These are phyloP conservation scores for Apiospora sp. DNA, from an alignment of 2,329 filamentous ascomycete species.

Conservation along the genomic window DNA sequence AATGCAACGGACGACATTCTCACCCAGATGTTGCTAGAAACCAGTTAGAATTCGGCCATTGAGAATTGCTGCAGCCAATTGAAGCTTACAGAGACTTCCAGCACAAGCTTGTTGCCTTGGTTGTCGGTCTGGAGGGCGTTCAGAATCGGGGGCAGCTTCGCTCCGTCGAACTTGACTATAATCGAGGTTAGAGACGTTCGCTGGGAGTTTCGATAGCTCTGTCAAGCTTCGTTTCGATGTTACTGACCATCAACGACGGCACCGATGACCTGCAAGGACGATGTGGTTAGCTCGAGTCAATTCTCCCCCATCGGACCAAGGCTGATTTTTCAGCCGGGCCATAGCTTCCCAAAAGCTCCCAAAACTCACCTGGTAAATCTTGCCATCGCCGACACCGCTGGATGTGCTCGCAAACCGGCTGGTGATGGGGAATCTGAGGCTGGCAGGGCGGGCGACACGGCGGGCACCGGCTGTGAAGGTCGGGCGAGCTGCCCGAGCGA, in stretches of 20 bases:
- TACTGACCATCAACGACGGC: constrained; percentile 96
- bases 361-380: constrained; percentile 71
- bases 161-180: constrained; percentile 94
- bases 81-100: constrained; percentile 88
- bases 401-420: constrained; percentile 67
- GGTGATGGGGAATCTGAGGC: constrained; percentile 62
- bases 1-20: constrained; percentile 99
- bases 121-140: constrained; percentile 94
- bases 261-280: constrained; percentile 89
- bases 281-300: constrained; percentile 48
- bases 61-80: not conserved
- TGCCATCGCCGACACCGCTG: constrained; percentile 64
- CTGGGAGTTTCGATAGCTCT: constrained; percentile 19
- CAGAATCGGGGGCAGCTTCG: constrained; percentile 94
- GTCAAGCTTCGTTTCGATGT: constrained; percentile 32
- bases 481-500: constrained; percentile 69
- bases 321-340: constrained; percentile 17
- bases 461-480: constrained; percentile 65
- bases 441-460: constrained; percentile 65
- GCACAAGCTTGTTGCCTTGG: constrained; percentile 90
- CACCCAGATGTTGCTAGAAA: constrained; percentile 93
- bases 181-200: constrained; percentile 28
- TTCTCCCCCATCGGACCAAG: constrained; percentile 11
- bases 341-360: constrained; percentile 30
- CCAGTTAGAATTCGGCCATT: constrained; percentile 45